Conservation (phyloP, 768 basidiomycete genomes). For the Macrolepiota albuminosa region DNA sequence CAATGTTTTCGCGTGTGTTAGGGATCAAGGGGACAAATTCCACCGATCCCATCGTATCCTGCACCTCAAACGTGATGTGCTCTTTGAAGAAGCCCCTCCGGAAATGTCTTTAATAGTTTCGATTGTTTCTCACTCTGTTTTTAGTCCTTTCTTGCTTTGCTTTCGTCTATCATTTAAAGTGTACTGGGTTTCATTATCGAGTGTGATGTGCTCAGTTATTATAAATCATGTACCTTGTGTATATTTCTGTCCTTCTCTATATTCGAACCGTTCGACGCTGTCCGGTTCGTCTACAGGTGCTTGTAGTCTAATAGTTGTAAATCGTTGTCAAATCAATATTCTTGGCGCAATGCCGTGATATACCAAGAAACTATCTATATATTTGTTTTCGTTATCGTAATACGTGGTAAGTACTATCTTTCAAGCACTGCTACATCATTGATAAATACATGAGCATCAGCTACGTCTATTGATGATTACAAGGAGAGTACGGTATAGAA, state of each 20-base stretch:
- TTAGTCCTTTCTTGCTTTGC: neutral
- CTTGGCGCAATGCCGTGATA: too few relatives aligned
- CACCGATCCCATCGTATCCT: slow-evolving; percentile 9
- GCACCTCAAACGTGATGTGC: slow-evolving; percentile 10
- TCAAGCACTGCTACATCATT: neutral
- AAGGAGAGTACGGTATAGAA: neutral
- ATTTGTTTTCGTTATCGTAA: neutral
- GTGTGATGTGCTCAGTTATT: slow-evolving; percentile 1
- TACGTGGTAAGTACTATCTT: neutral
- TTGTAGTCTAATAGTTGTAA: slow-evolving; percentile 2
- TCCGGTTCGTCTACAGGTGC: neutral
- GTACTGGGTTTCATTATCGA: neutral
- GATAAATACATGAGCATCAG: neutral
- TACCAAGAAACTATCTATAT: neutral
- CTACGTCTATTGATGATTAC: neutral
- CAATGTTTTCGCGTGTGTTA: slow-evolving; percentile 1
- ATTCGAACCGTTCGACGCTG: neutral
- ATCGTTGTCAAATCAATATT: neutral
- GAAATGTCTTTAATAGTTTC: neutral
- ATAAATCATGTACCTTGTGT: slow-evolving; percentile 10
- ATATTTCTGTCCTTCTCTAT: neutral
- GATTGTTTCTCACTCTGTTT: neutral
- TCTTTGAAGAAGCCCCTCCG: neutral
- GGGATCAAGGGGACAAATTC: slow-evolving; percentile 12
- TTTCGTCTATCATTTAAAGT: neutral